phyloP scores from a whole-genome alignment of 495 filamentous ascomycete species.

The Lasiosphaeria ovina region DNA sequence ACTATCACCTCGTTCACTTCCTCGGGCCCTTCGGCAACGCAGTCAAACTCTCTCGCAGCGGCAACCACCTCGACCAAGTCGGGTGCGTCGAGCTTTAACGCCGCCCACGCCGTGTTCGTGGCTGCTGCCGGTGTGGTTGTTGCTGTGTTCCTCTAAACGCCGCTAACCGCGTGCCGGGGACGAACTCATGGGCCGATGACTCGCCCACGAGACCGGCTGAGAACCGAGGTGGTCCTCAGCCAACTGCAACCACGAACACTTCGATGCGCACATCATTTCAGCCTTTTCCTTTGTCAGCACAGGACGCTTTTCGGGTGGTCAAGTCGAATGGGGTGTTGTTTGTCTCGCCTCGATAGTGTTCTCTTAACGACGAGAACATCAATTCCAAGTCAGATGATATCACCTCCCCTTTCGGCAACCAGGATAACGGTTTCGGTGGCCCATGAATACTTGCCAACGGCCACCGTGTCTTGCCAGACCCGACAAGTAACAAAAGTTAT shows the following conservation, averaged over 20 bases:
- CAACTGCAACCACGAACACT: constrained; percentile 32
- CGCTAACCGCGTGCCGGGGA: constrained; percentile 6
- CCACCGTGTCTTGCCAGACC: no score
- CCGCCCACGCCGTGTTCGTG: constrained; percentile 39
- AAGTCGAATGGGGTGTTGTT: no score
- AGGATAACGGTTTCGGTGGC: no score
- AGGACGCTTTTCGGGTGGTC: constrained; percentile 15
- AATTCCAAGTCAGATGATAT: no score
- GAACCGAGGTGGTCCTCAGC: neutral
- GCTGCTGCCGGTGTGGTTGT: constrained; percentile 45
- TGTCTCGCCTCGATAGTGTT: no score
- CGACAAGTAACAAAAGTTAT: no score
- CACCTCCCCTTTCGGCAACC: no score
- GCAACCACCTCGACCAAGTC: constrained; percentile 21
- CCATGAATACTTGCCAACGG: no score
- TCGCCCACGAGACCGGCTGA: constrained; percentile 3
- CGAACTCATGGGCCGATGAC: neutral
- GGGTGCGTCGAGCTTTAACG: constrained; percentile 28
- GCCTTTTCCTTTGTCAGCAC: constrained; percentile 44
- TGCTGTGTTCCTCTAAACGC: constrained; percentile 44
- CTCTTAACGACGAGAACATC: no score
- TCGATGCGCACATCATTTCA: constrained; percentile 45
- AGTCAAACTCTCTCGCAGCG: constrained; percentile 22
- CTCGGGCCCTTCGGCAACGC: constrained; percentile 24
- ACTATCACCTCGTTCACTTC: constrained; percentile 24